Evolutionary conservation across 148 eudicot genomes (phyloP).

Genomic region (Fagopyrum homotropicum): DNA sequence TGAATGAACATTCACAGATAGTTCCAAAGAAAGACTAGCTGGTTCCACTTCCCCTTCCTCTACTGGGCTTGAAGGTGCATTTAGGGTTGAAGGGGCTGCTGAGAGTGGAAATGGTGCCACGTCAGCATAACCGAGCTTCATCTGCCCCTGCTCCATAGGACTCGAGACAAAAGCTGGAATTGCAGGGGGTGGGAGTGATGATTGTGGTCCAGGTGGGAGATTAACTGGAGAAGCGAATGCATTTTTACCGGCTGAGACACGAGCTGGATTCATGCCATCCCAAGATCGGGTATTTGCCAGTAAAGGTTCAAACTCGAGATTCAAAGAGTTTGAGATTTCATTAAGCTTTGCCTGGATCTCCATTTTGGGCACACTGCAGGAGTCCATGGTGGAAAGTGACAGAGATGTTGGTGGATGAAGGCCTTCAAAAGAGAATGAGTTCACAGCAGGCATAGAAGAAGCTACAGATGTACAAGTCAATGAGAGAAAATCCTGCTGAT

Average conservation of each 20-base stretch:
- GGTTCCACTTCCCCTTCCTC: slow-evolving; percentile 32
- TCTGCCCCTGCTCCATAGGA: background rate
- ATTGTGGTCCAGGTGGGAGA: too few species aligned
- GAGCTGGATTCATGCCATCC: background rate
- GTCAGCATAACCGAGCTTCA: background rate
- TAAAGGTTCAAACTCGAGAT: background rate
- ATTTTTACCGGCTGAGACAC: too few species aligned
- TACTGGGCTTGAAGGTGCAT: slow-evolving; percentile 18
- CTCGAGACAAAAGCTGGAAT: background rate
- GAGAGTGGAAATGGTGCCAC: background rate
- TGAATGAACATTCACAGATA: slow-evolving; percentile 6
- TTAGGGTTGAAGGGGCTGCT: slow-evolving; percentile 8
- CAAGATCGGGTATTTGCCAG: background rate
- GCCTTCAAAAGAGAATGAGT: background rate
- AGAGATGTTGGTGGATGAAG: slow-evolving; percentile 7
- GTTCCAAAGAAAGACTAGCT: slow-evolving; percentile 7
- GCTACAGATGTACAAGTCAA: background rate
- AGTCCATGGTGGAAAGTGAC: slow-evolving; percentile 1
- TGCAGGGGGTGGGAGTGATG: background rate
- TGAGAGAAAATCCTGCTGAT: slow-evolving; percentile 10
- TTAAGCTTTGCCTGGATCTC: background rate
- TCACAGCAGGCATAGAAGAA: background rate
- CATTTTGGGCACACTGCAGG: background rate
- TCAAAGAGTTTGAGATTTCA: slow-evolving; percentile 1
- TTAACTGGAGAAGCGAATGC: too few species aligned